These are phyloP conservation scores for Coniochaeta sp. DNA, from an alignment of 2,329 filamentous ascomycete species.

Conservation along the genomic window DNA sequence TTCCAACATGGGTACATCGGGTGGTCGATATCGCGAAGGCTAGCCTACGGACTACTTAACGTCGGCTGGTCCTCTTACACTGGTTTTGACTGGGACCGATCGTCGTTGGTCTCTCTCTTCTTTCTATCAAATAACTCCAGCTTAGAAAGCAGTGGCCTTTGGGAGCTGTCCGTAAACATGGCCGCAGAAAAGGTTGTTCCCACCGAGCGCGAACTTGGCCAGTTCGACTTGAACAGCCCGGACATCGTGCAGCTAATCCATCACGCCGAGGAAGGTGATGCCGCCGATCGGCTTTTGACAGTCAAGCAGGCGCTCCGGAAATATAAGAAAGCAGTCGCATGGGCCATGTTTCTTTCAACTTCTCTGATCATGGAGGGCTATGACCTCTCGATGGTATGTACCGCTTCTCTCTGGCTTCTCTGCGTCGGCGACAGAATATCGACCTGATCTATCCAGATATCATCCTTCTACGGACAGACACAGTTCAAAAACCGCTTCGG, in stretches of 20 bases:
- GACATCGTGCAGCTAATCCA: slow-evolving; percentile 9
- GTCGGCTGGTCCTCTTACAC: background rate
- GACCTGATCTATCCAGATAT: slow-evolving; percentile 7
- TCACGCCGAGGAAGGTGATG: slow-evolving; percentile 9
- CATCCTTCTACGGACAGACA: slow-evolving; percentile 24
- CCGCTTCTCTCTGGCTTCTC: background rate
- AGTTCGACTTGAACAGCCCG: slow-evolving; percentile 7
- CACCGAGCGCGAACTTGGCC: slow-evolving; percentile 4
- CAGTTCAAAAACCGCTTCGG: slow-evolving; percentile 23
- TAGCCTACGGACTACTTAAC: background rate
- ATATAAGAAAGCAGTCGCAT: slow-evolving; percentile 21
- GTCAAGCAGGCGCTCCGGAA: slow-evolving; percentile 16
- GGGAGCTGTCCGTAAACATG: background rate
- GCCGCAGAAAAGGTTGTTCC: slow-evolving; percentile 2
- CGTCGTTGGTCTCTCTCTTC: background rate
- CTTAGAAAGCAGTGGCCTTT: background rate
- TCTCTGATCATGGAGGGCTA: slow-evolving; percentile 22
- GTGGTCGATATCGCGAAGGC: background rate
- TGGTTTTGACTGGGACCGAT: background rate
- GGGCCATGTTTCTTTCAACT: slow-evolving; percentile 20
- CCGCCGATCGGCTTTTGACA: slow-evolving; percentile 15
- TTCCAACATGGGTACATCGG: background rate
- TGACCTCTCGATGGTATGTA: slow-evolving; percentile 27
- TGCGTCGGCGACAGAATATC: background rate
- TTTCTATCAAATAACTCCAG: background rate